These are phyloP conservation scores for Claviceps sp. DNA, from an alignment of 2,329 filamentous ascomycete species.

Conservation along the genomic window DNA sequence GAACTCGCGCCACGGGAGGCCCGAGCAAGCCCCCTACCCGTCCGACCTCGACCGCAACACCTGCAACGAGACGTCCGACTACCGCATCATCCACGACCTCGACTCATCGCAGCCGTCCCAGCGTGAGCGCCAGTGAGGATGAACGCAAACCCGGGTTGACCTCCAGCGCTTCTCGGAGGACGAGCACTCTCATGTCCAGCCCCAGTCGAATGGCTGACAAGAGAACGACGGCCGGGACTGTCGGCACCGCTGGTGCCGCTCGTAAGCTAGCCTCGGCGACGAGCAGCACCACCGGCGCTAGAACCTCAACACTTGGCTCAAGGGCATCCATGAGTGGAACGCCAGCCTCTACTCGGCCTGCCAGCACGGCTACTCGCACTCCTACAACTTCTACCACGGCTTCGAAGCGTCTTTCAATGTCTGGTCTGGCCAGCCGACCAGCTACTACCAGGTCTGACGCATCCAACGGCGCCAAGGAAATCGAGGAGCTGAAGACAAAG, in stretches of 20 bases:
- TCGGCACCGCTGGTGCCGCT: slow-evolving; percentile 18
- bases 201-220: slow-evolving; percentile 21
- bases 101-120: slow-evolving; percentile 32
- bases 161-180: slow-evolving; percentile 25
- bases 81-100: slow-evolving; percentile 23
- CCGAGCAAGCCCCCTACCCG: slow-evolving; percentile 36
- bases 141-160: slow-evolving; percentile 31
- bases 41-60: slow-evolving; percentile 21
- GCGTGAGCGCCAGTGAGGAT: slow-evolving; percentile 36
- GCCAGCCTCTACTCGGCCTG: slow-evolving; percentile 19
- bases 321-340: slow-evolving; percentile 17
- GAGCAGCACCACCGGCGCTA: slow-evolving; percentile 23
- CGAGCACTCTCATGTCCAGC: slow-evolving; percentile 29
- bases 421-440: slow-evolving; percentile 22
- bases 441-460: slow-evolving; percentile 23
- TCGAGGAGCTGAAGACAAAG: slow-evolving; percentile 47
- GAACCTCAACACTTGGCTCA: slow-evolving; percentile 18
- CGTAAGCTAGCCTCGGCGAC: slow-evolving; percentile 22
- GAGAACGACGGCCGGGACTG: slow-evolving; percentile 21
- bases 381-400: slow-evolving; percentile 30
- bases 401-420: slow-evolving; percentile 43
- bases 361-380: slow-evolving; percentile 20
- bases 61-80: slow-evolving; percentile 17
- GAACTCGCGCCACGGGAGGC: slow-evolving; percentile 11
- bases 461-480: slow-evolving; percentile 36